A percentile compares a stretch with the other conserved stretches of the same genome.
These are phyloP conservation scores for bread wheat (Triticum aestivum) DNA, from an alignment of 176 grass and related monocot species.

Conservation along the genomic window IWGSC_CS_RefSeq_v2.1 NC_057809.1:37024573-37025072, in stretches of 20 bases:
- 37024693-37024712: not conserved
- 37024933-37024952: not conserved
- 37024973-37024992: not conserved
- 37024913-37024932: not conserved
- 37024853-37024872: not conserved
- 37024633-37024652: not conserved
- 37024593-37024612: not conserved
- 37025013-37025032: not conserved
- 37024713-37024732: not conserved
- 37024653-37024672: not conserved
- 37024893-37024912: not conserved
- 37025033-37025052: not conserved
- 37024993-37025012: not conserved
- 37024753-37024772: constrained; percentile 5
- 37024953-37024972: not conserved
- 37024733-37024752: not conserved
- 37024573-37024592: not conserved
- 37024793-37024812: not conserved
- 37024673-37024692: not conserved
- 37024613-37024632: not conserved
- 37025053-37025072: not conserved
- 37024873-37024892: not conserved
- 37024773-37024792: not conserved
- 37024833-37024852: not conserved
- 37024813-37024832: not conserved